These are phyloP conservation scores for Colletotrichum filicis DNA, from an alignment of 2,329 filamentous ascomycete species.

Conservation along the genomic window DNA sequence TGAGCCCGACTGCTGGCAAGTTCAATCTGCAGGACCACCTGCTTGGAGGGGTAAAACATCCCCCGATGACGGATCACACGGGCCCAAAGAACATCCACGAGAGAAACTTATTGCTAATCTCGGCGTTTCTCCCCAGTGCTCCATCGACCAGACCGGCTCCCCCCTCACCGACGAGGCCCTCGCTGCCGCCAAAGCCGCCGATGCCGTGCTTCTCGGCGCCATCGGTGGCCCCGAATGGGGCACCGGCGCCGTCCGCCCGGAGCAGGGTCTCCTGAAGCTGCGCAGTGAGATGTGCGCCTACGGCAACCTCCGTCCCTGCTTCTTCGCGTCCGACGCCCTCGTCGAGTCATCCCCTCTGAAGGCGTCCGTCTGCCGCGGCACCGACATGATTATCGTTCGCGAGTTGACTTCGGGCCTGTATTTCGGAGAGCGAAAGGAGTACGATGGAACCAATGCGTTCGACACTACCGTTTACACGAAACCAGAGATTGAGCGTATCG, in stretches of 20 bases:
- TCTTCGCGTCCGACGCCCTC: slow-evolving; percentile 89
- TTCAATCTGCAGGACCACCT: slow-evolving; percentile 94
- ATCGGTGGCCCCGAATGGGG: slow-evolving; percentile 99
- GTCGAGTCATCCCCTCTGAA: slow-evolving; percentile 90
- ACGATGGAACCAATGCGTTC: slow-evolving; percentile 36
- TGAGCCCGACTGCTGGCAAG: slow-evolving; percentile 72
- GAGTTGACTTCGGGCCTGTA: slow-evolving; percentile 95
- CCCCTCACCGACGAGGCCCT: slow-evolving; percentile 88
- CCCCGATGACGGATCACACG: not conserved
- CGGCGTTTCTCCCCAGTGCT: slow-evolving; percentile 68
- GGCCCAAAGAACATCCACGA: not conserved
- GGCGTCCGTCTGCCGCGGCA: slow-evolving; percentile 83
- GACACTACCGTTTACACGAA: no score
- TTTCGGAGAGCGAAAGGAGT: slow-evolving; percentile 90
- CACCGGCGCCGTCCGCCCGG: slow-evolving; percentile 85
- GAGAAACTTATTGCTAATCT: no score
- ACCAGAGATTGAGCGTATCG: slow-evolving; percentile 86
- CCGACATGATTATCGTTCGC: slow-evolving; percentile 92
- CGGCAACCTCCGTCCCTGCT: slow-evolving; percentile 95
- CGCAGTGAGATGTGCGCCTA: slow-evolving; percentile 95
- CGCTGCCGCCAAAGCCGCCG: slow-evolving; percentile 82
- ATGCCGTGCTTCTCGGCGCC: slow-evolving; percentile 91
- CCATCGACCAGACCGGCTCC: slow-evolving; percentile 83
- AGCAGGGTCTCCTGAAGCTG: slow-evolving; percentile 90
- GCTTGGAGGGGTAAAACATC: slow-evolving; percentile 83